Evolutionary conservation across 2,329 filamentous ascomycete genomes (phyloP).

Genomic region (Chaetomium globosum): DNA sequence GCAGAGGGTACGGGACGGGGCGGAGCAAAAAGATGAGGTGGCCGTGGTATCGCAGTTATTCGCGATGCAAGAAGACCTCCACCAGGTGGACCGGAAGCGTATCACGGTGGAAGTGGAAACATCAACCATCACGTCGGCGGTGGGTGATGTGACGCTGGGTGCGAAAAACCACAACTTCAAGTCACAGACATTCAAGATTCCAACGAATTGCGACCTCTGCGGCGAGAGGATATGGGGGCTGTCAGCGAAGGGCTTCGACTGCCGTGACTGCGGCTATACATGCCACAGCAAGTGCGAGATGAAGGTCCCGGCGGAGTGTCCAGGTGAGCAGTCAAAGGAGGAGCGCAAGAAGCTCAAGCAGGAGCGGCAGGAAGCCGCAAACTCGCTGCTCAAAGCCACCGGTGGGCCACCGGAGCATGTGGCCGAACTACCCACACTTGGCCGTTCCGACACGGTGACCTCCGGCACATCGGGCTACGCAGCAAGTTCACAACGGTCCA

Average conservation of each 20-base stretch:
- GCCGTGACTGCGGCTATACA: constrained; percentile 93
- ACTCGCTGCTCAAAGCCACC: constrained; percentile 57
- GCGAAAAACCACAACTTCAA: constrained; percentile 98
- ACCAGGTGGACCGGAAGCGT: constrained; percentile 79
- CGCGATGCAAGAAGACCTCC: constrained; percentile 77
- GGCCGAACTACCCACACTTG: constrained; percentile 68
- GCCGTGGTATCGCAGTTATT: constrained; percentile 83
- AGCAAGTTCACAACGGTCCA: constrained; percentile 73
- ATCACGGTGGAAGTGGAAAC: constrained; percentile 91
- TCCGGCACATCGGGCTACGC: constrained; percentile 88
- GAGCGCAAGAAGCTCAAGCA: constrained; percentile 92
- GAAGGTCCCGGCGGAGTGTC: constrained; percentile 95
- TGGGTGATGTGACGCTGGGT: constrained; percentile 89
- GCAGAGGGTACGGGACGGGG: constrained; percentile 76
- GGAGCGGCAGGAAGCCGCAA: constrained; percentile 79
- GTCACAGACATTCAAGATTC: constrained; percentile 98
- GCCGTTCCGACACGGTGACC: constrained; percentile 83
- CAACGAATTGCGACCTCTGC: constrained; percentile 96
- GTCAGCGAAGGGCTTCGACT: constrained; percentile 95
- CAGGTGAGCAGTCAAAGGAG: constrained; percentile 90
- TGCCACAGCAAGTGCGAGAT: constrained; percentile 99
- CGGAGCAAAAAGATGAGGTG: constrained; percentile 86
- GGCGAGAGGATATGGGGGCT: constrained; percentile 96
- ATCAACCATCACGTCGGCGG: constrained; percentile 84
- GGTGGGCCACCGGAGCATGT: constrained; percentile 52